Evolutionary conservation across 1,139 yeast species (phyloP).

Genomic region (Debaryomyces singareniensis): DNA sequence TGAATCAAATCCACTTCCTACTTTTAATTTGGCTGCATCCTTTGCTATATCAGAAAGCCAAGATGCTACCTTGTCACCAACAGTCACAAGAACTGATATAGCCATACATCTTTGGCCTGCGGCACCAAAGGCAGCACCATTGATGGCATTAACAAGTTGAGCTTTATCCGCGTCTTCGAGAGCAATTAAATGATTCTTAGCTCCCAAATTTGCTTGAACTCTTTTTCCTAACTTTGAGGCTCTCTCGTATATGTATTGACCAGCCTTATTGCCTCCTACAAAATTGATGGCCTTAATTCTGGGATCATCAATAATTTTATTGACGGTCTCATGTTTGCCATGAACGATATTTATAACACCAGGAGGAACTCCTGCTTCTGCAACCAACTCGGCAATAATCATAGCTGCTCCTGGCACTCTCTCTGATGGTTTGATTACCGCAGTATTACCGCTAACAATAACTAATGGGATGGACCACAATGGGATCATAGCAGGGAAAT

Average conservation of each 20-base stretch:
- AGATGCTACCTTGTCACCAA: slow-evolving; percentile 52
- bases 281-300: slow-evolving; percentile 74
- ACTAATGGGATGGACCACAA: slow-evolving; percentile 76
- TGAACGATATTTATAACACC: slow-evolving; percentile 73
- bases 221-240: slow-evolving; percentile 69
- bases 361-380: slow-evolving; percentile 73
- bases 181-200: slow-evolving; percentile 70
- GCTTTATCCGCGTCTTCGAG: slow-evolving; percentile 67
- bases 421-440: slow-evolving; percentile 73
- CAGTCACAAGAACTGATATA: slow-evolving; percentile 68
- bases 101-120: slow-evolving; percentile 89
- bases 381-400: slow-evolving; percentile 67
- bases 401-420: slow-evolving; percentile 77
- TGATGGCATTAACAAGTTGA: slow-evolving; percentile 61
- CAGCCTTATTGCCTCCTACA: slow-evolving; percentile 76
- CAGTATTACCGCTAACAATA: slow-evolving; percentile 73
- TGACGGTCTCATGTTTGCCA: slow-evolving; percentile 72
- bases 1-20: slow-evolving; percentile 63
- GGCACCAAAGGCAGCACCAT: slow-evolving; percentile 80
- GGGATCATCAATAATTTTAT: slow-evolving; percentile 68
- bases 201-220: slow-evolving; percentile 75
- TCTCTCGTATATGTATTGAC: slow-evolving; percentile 62
- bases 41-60: slow-evolving; percentile 59
- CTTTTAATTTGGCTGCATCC: slow-evolving; percentile 52
- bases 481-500: slow-evolving; percentile 85